Evolutionary conservation across 306 rosid species (phyloP).

Genomic region (Urtica urens): DNA sequence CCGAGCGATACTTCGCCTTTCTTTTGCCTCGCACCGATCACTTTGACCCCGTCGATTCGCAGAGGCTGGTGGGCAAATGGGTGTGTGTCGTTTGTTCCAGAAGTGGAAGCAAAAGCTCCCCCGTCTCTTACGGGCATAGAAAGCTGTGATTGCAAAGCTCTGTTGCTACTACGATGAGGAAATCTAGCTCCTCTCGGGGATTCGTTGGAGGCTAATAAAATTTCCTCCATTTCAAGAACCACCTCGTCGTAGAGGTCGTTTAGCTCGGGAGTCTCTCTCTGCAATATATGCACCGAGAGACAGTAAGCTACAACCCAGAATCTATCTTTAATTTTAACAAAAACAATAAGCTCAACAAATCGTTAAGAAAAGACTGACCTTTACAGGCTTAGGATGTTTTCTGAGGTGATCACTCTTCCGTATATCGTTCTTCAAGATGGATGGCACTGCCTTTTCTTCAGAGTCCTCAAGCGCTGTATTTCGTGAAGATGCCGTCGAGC

Average conservation of each 20-base stretch:
- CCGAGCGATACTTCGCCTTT: conserved; percentile 88
- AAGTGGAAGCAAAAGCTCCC: conserved; percentile 83
- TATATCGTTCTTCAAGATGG: conserved; percentile 11
- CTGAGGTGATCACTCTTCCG: conserved; percentile 29
- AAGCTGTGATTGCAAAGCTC: conserved; percentile 34
- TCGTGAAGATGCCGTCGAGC: conserved; percentile 19
- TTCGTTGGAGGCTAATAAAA: conserved; percentile 68
- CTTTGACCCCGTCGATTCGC: conserved; percentile 77
- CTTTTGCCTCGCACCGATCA: conserved; percentile 95
- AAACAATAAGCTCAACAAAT: background rate
- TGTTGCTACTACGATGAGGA: conserved; percentile 34
- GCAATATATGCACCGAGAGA: conserved; percentile 24
- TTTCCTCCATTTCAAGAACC: conserved; percentile 96
- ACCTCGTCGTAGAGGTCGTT: conserved; percentile 72
- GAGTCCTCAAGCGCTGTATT: conserved; percentile 25
- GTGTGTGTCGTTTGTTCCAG: conserved; percentile 44
- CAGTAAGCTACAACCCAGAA: background rate
- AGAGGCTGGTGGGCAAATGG: conserved; percentile 33
- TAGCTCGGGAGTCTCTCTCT: conserved; percentile 54
- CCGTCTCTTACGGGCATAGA: conserved; percentile 73
- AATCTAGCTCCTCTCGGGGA: conserved; percentile 56
- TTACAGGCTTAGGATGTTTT: conserved; percentile 24
- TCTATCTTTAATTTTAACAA: background rate
- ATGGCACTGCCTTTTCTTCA: conserved; percentile 19
- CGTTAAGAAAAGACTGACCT: conserved; percentile 36